Base-by-base conservation (phyloP, 306 rosid genomes). In the Cotoneaster glaucophyllus region DNA sequence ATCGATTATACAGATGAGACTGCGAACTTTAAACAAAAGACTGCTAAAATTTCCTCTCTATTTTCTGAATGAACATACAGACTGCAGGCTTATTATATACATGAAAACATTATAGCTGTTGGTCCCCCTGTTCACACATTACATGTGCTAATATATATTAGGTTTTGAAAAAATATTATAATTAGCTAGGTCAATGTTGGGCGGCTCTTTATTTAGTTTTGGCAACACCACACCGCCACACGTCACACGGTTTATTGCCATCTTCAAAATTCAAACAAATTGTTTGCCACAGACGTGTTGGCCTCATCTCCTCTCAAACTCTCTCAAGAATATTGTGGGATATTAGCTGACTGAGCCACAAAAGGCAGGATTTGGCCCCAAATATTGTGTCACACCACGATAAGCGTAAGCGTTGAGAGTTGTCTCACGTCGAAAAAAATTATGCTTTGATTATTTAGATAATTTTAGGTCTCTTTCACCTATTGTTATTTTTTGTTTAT, bases 101-200 rank as follows among this genome's bases (percentile, higher is more conserved):
- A 64, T 8, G 21, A 10, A 28, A 5, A 64, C 14, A 31, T 64
- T 17, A 31, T 29, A 45, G 39, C 62, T 31, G n/a, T 61, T 68
- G 17, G 25, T 32, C 34, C 9, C 5, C 2, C 17, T 3, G 1
- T 39, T 14, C 17, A n/a, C 6, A n/a, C 32, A 15, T 61, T 45
- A 22, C 24, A 3, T 9, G 64, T 70, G 18, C 24, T 70, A 29
- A 28, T 21, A 63, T 62, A 28, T 26, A 25, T 48, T 48, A 48
- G 54, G 54, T 48, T 4, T 48, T 2, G 2, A 50, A 48, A 50
- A 14, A 26, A 14, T 8, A 24, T 12, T 12, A 28, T 62, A 63
- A 32, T 32, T 57, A 50, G 18, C 77, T 78, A 50, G 24, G 82
- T 78, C 82, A 71, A 71, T 52, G 29, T 62, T 71, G 82, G 77